Evolutionary conservation across 306 rosid species (phyloP), one percentile per base, ranked within the genome.

Genomic region (Prunus padus): DNA sequence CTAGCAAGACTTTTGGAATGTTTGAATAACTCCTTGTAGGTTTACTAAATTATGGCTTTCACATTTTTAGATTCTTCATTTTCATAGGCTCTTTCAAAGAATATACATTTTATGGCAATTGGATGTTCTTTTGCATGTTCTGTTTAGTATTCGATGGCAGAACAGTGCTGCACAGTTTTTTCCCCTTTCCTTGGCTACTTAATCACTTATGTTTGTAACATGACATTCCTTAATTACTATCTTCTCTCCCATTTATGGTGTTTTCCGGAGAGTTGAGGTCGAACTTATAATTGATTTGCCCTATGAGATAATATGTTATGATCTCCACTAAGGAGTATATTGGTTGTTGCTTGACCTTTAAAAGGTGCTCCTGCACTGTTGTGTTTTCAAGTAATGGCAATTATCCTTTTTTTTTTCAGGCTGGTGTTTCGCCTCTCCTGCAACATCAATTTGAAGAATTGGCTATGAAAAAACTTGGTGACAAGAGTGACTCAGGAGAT

Each of bases 351-450:
- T n/a, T 13, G 3, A 22, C 19, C 30, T 31, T 37, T 26, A 18
- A 16, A 11, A 18, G 40, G 13, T 45, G 44, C 4, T 28, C 16
- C 45, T 26, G 40, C 60, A 69, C 25, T 26, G 25, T 26, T 69
- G 15, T 22, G 28, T 56, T 56, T 55, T 23, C 28, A 8, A 84
- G 89, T 87, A 65, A 94, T 31, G 33, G 33, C 33, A 31, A 5
- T 31, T 0, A 31, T 31, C 33, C 33, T 31, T 31, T 31, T 31
- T 31, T 26, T 26, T 26, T 26, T 26, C 28, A 26, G 33, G 33
- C 33, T 31, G 33, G 5, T 31, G 3, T 31, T 4, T 31, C 33
- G 5, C 33, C 33, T 31, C 33, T 31, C 33, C 33, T 31, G 33
- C 33, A 31, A 31, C 33, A 31, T 31, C 33, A 31, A 31, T 31